phyloP scores from a whole-genome alignment of 2,329 filamentous ascomycete species.

The Microascus cirrosus region DNA sequence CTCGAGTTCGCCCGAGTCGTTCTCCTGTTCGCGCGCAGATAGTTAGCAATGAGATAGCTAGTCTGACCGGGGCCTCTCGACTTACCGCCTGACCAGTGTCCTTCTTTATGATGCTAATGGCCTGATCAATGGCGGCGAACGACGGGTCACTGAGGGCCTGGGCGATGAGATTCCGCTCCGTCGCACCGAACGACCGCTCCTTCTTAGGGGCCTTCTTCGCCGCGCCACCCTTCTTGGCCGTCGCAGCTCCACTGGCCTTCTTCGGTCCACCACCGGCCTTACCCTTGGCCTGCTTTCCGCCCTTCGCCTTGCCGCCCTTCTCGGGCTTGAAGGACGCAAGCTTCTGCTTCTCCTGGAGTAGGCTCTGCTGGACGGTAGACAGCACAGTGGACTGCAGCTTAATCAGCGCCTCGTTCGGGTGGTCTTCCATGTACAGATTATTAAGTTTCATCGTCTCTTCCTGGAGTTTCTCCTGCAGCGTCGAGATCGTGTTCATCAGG shows the following conservation, averaged over 20 bases:
- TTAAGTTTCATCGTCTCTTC: constrained; percentile 50
- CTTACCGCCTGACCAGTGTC: constrained; percentile 68
- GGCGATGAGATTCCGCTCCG: constrained; percentile 84
- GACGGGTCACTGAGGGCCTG: constrained; percentile 74
- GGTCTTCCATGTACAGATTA: constrained; percentile 36
- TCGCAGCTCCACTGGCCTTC: constrained; percentile 25
- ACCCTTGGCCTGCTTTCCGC: constrained; percentile 47
- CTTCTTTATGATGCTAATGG: constrained; percentile 81
- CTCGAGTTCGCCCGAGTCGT: constrained; percentile 47
- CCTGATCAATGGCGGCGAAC: constrained; percentile 63
- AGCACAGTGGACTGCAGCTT: constrained; percentile 51
- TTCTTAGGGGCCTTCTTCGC: constrained; percentile 30
- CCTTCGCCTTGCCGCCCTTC: constrained; percentile 44
- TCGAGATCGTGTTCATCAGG: constrained; percentile 34
- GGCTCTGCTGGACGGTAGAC: constrained; percentile 55
- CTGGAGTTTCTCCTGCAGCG: constrained; percentile 37
- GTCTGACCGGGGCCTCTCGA: constrained; percentile 19
- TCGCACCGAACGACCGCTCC: constrained; percentile 12
- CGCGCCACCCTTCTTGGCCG: constrained; percentile 19
- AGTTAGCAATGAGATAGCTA: not conserved
- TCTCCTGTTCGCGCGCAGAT: constrained; percentile 31
- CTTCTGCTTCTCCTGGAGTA: constrained; percentile 60
- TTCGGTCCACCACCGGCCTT: constrained; percentile 22
- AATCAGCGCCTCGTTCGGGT: constrained; percentile 39
- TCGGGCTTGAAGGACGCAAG: constrained; percentile 43